Percentiles rank a stretch among this genome's conserved stretches.
Conservation (phyloP, 257 asterid species). For the Voacanga thouarsii region DNA sequence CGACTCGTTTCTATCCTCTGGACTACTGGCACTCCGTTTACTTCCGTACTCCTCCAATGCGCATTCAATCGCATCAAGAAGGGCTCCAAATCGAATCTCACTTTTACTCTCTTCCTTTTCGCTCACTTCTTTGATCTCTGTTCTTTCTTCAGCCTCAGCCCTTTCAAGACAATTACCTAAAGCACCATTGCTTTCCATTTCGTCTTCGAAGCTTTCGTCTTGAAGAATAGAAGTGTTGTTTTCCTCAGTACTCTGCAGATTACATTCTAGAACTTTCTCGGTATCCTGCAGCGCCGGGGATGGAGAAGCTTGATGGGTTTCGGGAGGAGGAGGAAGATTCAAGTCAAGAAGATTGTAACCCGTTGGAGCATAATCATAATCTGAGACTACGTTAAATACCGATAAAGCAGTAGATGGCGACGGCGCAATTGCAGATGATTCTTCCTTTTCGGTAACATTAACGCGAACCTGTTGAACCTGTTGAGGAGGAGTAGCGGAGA, state of each 20-base stretch:
- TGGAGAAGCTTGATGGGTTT: background rate
- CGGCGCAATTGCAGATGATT: background rate
- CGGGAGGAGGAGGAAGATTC: background rate
- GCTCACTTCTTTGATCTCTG: background rate
- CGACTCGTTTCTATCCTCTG: background rate
- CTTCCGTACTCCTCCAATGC: constrained; percentile 29
- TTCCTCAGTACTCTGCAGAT: background rate
- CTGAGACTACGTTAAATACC: background rate
- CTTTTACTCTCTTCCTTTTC: background rate
- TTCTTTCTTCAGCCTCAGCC: background rate
- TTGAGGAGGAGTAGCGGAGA: background rate
- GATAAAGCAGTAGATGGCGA: background rate
- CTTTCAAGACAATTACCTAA: background rate
- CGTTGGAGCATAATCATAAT: background rate
- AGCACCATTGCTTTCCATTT: background rate
- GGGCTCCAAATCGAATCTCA: constrained; percentile 23
- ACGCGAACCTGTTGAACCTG: background rate
- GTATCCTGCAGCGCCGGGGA: background rate
- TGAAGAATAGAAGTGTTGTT: background rate
- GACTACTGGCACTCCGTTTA: constrained; percentile 9
- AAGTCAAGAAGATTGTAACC: background rate
- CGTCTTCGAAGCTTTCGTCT: background rate
- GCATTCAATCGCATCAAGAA: constrained; percentile 40
- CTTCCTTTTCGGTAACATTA: background rate
- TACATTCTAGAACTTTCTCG: background rate